Evolutionary conservation across 2,329 filamentous ascomycete species (phyloP).

Genomic region (Aaosphaeria arxii): DNA sequence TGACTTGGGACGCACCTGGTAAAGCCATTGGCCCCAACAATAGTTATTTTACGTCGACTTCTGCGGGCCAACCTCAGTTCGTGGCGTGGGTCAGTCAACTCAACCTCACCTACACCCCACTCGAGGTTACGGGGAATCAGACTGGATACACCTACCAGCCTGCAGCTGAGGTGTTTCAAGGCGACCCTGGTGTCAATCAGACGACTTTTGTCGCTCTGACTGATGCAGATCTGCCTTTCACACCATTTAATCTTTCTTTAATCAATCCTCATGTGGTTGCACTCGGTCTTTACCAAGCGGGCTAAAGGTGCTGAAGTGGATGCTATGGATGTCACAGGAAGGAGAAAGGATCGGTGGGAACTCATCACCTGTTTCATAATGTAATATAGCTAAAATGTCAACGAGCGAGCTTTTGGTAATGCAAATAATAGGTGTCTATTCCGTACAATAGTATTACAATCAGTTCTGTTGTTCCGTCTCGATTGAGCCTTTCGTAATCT

Average conservation of each 20-base stretch:
- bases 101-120: conserved; percentile 50
- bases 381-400: too few relatives aligned
- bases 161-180: conserved; percentile 62
- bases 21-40: conserved; percentile 73
- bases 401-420: too few relatives aligned
- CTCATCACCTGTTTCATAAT: too few relatives aligned
- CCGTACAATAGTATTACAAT: too few relatives aligned
- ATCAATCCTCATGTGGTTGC: conserved; percentile 76
- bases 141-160: conserved; percentile 71
- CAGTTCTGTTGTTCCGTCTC: too few relatives aligned
- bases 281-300: conserved; percentile 73
- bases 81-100: conserved; percentile 77
- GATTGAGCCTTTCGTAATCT: too few relatives aligned
- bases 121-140: conserved; percentile 63
- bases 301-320: conserved; percentile 46
- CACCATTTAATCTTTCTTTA: conserved; percentile 71
- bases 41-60: conserved; percentile 67
- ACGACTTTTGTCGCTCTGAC: conserved; percentile 80
- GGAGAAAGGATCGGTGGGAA: too few relatives aligned
- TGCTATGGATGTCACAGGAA: too few relatives aligned
- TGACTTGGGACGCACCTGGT: conserved; percentile 72
- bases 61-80: conserved; percentile 59
- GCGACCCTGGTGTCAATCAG: conserved; percentile 69
- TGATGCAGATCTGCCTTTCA: conserved; percentile 64
- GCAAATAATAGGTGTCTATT: too few relatives aligned